Conservation (phyloP, 176 grass and related monocot genomes). For the Luzula sylvatica region DNA sequence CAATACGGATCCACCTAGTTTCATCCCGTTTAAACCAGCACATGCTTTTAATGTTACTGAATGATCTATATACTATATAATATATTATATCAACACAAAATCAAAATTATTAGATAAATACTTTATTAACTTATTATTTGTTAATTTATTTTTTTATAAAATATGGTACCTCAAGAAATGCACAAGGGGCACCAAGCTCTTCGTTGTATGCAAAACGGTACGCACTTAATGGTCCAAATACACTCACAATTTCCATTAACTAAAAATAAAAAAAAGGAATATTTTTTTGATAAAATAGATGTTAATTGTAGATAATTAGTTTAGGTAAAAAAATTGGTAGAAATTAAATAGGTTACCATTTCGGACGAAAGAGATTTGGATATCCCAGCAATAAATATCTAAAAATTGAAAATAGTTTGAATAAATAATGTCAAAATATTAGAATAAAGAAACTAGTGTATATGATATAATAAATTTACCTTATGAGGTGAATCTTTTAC, state of each 20-base stretch:
- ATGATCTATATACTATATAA: slow-evolving; percentile 60
- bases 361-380: slow-evolving; percentile 56
- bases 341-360: slow-evolving; percentile 43
- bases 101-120: too few species aligned
- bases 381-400: slow-evolving; percentile 90
- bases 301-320: slow-evolving; percentile 17
- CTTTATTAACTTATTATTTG: too few species aligned
- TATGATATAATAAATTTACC: slow-evolving; percentile 40
- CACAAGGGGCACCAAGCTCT: slow-evolving; percentile 56
- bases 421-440: background rate
- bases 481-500: slow-evolving; percentile 87
- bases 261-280: slow-evolving; percentile 32
- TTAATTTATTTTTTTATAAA: background rate
- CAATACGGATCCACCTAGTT: slow-evolving; percentile 54
- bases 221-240: slow-evolving; percentile 65
- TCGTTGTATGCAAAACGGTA: slow-evolving; percentile 54
- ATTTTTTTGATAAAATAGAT: slow-evolving; percentile 3
- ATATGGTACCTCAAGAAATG: slow-evolving; percentile 78
- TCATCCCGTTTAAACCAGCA: slow-evolving; percentile 92
- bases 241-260: slow-evolving; percentile 83
- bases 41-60: slow-evolving; percentile 77
- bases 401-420: slow-evolving; percentile 33
- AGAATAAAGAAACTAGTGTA: too few species aligned
- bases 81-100: too few species aligned
- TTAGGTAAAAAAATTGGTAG: slow-evolving; percentile 14